phyloP scores from a whole-genome alignment of 345 rosid genomes.

The Orychophragmus violaceus region DNA sequence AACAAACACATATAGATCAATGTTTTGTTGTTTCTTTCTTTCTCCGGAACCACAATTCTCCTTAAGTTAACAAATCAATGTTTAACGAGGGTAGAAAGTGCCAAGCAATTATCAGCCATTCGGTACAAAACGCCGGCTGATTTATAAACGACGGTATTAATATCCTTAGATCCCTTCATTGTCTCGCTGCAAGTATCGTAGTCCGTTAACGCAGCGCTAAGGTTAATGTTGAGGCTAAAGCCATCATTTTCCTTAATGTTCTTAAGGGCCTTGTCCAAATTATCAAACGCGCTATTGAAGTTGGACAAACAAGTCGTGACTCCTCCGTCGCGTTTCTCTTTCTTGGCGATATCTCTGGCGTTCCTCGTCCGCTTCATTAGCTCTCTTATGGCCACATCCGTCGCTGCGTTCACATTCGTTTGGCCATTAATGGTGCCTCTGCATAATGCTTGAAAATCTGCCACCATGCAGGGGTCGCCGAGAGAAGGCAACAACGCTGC shows the following conservation, averaged over 20 bases:
- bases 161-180: neutral
- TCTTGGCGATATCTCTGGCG: constrained; percentile 4
- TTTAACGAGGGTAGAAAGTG: constrained; percentile 29
- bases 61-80: neutral
- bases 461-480: constrained; percentile 13
- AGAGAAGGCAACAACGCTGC: neutral
- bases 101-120: constrained; percentile 37
- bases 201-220: constrained; percentile 31
- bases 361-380: constrained; percentile 9
- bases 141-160: constrained; percentile 15
- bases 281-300: constrained; percentile 25
- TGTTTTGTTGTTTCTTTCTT: neutral
- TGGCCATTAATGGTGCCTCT: constrained; percentile 24
- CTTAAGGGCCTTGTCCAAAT: constrained; percentile 20
- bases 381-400: constrained; percentile 24
- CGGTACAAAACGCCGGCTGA: constrained; percentile 23
- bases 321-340: constrained; percentile 6
- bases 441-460: constrained; percentile 19
- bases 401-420: constrained; percentile 21
- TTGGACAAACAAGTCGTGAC: constrained; percentile 25
- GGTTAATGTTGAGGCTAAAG: constrained; percentile 27
- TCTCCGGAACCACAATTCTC: neutral
- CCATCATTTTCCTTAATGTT: constrained; percentile 27
- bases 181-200: constrained; percentile 32
- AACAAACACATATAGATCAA: neutral